Evolutionary conservation across 495 filamentous ascomycete species (phyloP).

Genomic region (Astrothelium macrocarpum): DNA sequence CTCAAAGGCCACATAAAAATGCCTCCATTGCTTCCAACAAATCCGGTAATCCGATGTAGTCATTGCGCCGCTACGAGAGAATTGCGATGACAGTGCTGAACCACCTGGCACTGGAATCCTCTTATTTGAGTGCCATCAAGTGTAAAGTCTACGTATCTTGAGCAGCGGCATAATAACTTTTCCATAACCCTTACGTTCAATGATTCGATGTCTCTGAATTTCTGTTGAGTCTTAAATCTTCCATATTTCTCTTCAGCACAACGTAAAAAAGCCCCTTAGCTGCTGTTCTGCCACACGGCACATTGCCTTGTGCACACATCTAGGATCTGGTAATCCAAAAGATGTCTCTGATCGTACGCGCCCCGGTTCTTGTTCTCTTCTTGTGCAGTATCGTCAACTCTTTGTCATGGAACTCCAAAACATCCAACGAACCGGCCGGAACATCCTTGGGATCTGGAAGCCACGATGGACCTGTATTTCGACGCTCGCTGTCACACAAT

Average conservation of each 20-base stretch:
- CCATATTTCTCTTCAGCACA: background rate
- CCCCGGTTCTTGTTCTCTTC: background rate
- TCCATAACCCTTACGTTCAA: background rate
- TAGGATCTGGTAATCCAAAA: background rate
- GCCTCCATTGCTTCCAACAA: background rate
- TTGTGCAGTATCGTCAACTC: background rate
- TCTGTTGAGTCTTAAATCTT: background rate
- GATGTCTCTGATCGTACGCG: background rate
- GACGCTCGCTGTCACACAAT: background rate
- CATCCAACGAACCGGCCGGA: background rate
- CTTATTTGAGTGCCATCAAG: background rate
- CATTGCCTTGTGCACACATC: background rate
- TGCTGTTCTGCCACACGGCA: background rate
- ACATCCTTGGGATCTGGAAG: background rate
- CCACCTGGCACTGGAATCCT: background rate
- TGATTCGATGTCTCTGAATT: background rate
- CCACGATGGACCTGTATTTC: background rate
- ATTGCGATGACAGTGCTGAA: background rate
- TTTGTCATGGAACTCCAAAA: background rate
- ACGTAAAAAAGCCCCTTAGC: background rate
- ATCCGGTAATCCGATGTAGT: background rate
- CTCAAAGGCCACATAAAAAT: background rate
- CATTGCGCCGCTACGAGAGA: background rate
- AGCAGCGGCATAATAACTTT: background rate
- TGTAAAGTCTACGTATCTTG: background rate